Percentiles rank a stretch among this genome's conserved stretches.
Evolutionary conservation across 208 protist species (phyloP).

Genomic region (Wallacemonas collosoma): DNA sequence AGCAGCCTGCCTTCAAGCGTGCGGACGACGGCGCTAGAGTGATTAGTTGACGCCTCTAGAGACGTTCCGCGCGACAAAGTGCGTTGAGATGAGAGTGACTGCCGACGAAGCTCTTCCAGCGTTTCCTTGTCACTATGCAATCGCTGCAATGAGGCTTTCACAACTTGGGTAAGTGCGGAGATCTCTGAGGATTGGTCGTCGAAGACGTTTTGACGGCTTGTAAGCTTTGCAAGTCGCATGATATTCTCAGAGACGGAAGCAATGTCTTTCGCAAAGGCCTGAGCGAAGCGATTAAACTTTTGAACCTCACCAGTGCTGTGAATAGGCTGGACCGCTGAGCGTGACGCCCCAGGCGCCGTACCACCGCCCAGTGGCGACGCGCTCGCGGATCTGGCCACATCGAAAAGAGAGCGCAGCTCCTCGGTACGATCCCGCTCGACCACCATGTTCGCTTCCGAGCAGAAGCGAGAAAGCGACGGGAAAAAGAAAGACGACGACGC

Average conservation of each 20-base stretch:
- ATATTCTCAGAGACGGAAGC: conserved; percentile 80
- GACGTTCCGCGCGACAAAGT: neutral
- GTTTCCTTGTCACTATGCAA: conserved; percentile 80
- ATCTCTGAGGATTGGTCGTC: conserved; percentile 87
- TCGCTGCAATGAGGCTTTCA: conserved; percentile 76
- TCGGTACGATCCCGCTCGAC: conserved; percentile 45
- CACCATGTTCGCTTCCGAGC: conserved; percentile 23
- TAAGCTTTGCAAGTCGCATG: conserved; percentile 80
- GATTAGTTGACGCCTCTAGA: conserved; percentile 28
- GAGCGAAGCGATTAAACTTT: conserved; percentile 81
- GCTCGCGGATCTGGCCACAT: neutral
- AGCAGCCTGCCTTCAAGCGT: conserved; percentile 73
- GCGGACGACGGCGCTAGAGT: conserved; percentile 68
- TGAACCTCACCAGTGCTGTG: conserved; percentile 76
- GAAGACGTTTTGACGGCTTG: conserved; percentile 83
- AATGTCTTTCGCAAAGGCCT: conserved; percentile 81
- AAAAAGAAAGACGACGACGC: no score
- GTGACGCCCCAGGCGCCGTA: neutral
- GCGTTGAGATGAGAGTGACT: conserved; percentile 50
- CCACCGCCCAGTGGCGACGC: conserved; percentile 8
- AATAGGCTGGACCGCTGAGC: conserved; percentile 16
- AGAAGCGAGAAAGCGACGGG: no score
- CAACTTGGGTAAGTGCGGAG: conserved; percentile 71
- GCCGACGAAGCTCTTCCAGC: conserved; percentile 77
- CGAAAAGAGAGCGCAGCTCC: conserved; percentile 52